Evolutionary conservation across 257 asterid genomes (phyloP), one percentile per base, ranked within the genome.

Genomic region (Mentha longifolia): DNA sequence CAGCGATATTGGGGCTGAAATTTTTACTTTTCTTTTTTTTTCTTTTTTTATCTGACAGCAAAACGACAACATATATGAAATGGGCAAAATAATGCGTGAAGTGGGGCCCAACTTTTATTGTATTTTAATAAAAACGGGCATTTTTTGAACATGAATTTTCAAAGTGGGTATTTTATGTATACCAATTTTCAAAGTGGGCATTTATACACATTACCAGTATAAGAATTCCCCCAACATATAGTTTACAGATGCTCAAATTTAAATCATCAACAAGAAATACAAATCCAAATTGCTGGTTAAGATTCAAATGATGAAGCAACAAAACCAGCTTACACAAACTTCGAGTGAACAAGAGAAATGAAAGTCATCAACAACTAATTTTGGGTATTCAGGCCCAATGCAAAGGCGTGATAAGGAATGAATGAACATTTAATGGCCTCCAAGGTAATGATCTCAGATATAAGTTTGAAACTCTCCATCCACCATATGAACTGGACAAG

Each of bases 271-370:
- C 12, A 30, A 70, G 41, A 58, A 56, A 57, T 13, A 69, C 55
- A 69, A 19, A 37, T 42, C 22, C 49, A 56, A 62, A 75, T 55
- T 33, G 54, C 43, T 35, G 46, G 59, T 30, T 19, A 66, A 62
- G 35, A 74, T 54, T 61, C 49, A 51, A n/a, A 45, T 37, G 19
- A 60, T 20, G 64, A 70, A 71, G 69, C 71, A 52, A 19, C 7
- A 33, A 61, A 17, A 16, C 61, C 61, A 49, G 28, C 31, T 35
- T 54, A 61, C 76, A 64, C 55, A 49, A 14, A 57, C 16, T 9
- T 30, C 57, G 30, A 46, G 68, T 50, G 19, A 30, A 15, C 70
- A 39, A 60, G 57, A 61, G 65, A 39, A 69, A 35, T 56, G 71
- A 42, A 37, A 70, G 35, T 58, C 35, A 62, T 39, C n/a, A n/a